A percentile compares a stretch with the other conserved stretches of the same genome.
These are phyloP conservation scores for Globisporangium orthogonon DNA, from an alignment of 352 stramenopile genomes.

Conservation along the genomic window DNA sequence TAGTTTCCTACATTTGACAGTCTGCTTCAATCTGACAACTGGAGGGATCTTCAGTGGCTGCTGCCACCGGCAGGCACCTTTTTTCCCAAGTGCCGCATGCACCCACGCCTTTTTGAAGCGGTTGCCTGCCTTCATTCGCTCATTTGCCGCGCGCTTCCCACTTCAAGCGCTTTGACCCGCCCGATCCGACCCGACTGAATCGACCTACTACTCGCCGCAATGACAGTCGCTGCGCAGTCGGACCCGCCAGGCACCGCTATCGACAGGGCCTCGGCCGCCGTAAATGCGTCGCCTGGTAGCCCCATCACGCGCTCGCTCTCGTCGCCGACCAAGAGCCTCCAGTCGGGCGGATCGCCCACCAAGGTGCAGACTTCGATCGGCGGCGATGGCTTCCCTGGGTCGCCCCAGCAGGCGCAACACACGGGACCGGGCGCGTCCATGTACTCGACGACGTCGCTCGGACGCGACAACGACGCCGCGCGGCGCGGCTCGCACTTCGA, in stretches of 20 bases:
- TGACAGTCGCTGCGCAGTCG: neutral
- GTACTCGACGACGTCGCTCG: conserved; percentile 5
- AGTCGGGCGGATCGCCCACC: conserved; percentile 4
- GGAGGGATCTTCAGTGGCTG: neutral
- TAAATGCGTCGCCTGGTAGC: neutral
- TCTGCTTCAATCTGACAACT: conserved; percentile 1
- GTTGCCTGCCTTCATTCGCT: neutral
- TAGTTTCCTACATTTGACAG: neutral
- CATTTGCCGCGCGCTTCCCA: neutral
- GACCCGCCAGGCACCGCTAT: neutral
- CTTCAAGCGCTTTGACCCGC: too few relatives aligned
- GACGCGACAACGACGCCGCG: conserved; percentile 7
- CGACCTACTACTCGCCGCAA: neutral
- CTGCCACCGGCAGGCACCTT: neutral
- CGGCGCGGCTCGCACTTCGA: conserved; percentile 20
- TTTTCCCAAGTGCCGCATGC: neutral
- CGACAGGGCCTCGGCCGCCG: neutral
- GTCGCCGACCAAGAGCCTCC: conserved; percentile 8
- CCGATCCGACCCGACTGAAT: neutral
- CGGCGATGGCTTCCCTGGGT: conserved; percentile 1
- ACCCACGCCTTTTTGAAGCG: neutral
- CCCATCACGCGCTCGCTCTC: conserved; percentile 9
- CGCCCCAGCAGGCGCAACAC: neutral
- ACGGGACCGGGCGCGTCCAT: neutral
- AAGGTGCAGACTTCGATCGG: neutral